phyloP scores from a whole-genome alignment of 352 stramenopile genomes.

The Globisporangium polare region DNA sequence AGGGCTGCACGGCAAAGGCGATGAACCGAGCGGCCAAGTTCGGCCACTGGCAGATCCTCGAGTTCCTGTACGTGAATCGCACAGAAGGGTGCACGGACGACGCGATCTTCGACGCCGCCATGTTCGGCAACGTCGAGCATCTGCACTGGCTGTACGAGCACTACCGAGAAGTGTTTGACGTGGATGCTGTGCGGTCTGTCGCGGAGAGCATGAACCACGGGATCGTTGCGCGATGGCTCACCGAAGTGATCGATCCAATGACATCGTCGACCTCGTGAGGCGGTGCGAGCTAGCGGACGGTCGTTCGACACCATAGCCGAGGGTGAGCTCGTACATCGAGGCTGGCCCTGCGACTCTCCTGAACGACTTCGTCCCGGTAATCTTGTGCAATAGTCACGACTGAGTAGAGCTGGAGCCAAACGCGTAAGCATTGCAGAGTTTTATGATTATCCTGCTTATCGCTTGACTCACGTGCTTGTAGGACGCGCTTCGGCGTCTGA shows the following conservation, averaged over 20 bases:
- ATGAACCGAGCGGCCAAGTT: neutral
- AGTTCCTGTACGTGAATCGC: neutral
- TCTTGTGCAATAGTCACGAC: neutral
- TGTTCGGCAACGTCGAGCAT: neutral
- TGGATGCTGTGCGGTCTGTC: neutral
- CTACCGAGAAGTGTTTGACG: neutral
- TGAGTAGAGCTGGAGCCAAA: neutral
- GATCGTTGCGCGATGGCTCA: neutral
- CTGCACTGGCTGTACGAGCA: conserved; percentile 7
- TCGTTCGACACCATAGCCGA: too few relatives aligned
- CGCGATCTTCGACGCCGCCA: neutral
- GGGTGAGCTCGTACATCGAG: too few relatives aligned
- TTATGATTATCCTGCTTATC: neutral
- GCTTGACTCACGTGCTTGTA: neutral
- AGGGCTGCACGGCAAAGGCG: neutral
- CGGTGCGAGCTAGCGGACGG: neutral
- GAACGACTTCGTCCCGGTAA: neutral
- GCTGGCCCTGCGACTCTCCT: too few relatives aligned
- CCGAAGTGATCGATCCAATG: neutral
- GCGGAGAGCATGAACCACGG: neutral
- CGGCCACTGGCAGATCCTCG: neutral
- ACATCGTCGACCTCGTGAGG: neutral
- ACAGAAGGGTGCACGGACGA: neutral
- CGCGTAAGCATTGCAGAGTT: neutral
- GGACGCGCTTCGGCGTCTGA: neutral